Base-by-base conservation (phyloP, 345 rosid genomes). In the Euphorbia lathyris region DNA sequence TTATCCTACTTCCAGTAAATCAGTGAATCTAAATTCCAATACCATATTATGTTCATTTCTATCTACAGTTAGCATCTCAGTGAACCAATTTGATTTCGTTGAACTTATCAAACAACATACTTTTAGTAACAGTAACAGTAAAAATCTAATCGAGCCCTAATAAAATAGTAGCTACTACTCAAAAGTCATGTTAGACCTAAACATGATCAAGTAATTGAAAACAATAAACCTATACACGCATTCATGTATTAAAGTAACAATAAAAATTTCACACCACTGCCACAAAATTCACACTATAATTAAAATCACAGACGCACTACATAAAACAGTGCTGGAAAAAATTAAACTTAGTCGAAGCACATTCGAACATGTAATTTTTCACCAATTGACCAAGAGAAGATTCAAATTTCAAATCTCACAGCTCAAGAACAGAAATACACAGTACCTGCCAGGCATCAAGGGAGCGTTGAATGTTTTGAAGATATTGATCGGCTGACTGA, bases 371-470 rank as follows among this genome's bases (percentile, higher is more conserved):
- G 5, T 36, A 27, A 53, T 34, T 13, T 9, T 32, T 9, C 13
- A 19, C 25, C 5, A 20, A 34, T 20, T 25, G 40, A 50, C 3
- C 1, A 42, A 52, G 20, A 61, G 70, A 16, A 30, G 22, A 7
- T n/a, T 36, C 26, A 25, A 56, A 47, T 36, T 40, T 27, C 11
- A 68, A 67, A 57, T 64, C 57, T 19, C 9, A 19, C 9, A 10
- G 57, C n/a, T 51, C 68, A 16, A 45, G 36, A 0, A 14, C 9
- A 22, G 57, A 42, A 56, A 10, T 29, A 29, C 65, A 51, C 59
- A 59, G 69, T 63, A 83, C 97, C 98, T 92, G 97, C 99, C 99
- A 96, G 66, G 99, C 98, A 78, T 96, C 98, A 81, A 96, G 75
- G 27, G 98, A 92, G 80, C 86, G 95, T 71, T 96, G 98, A 78